Base-by-base conservation (phyloP, 1,139 yeast genomes). In the Zygosaccharomyces pseudobailii region DNA sequence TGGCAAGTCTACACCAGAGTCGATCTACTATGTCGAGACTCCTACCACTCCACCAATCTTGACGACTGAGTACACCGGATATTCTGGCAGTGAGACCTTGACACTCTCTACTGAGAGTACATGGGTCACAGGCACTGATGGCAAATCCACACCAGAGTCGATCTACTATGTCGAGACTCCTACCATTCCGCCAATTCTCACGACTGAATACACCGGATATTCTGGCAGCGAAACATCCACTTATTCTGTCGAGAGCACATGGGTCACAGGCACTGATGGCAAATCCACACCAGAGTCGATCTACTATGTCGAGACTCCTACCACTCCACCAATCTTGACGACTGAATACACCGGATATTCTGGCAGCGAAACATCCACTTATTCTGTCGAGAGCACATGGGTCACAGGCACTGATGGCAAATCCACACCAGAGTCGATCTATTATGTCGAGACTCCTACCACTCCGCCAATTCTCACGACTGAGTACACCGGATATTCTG, bases 1-100 rank as follows among this genome's bases (percentile, higher is more conserved):
- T 32, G 41, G 51, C 5, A 13, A 20, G 6, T 19, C 54, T 2
- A 48, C 53, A n/a, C 47, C 54, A 13, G 51, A 48, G 32, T 36
- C 45, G 13, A 42, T 51, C 37, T 34, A 40, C 46, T 51, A 50
- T 28, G 49, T 52, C 6, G 50, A 48, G 34, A 51, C 55, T 9
- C 50, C 52, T 43, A n/a, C 31, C 6, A 6, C 28, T 24, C n/a
- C 43, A 9, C 31, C 36, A 9, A 35, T 32, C 3, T 2, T 31
- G 3, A 24, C 9, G 2, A 24, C 28, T 9, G 28, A 24, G 2
- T 24, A 24, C 28, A 24, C 28, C 2, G 28, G 28, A 2, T 24
- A 24, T 9, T 6, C 9, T 24, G 28, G 28, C 28, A 24, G 9
- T 6, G 28, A 7, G 9, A 24, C 28, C 28, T 24, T 9, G 28